Evolutionary conservation across 23 red algal genomes (phyloP), one percentile per base, ranked within the genome.

Genomic region (Agarophyton chilense): DNA sequence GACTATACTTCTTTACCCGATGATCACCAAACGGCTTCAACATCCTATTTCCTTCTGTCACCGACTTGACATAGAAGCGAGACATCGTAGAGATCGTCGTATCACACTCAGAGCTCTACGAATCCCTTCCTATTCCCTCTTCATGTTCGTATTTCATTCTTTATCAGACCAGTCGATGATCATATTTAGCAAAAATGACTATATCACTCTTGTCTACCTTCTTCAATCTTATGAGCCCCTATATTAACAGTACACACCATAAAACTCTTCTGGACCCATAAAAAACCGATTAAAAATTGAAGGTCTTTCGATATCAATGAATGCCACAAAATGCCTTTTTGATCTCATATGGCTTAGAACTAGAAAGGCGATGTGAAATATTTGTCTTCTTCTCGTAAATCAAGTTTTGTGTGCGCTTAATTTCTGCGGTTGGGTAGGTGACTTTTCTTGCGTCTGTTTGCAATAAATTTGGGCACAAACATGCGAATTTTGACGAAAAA

Each of bases 111-210:
- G n/a, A n/a, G n/a, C n/a, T n/a, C n/a, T n/a, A n/a, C n/a, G n/a
- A n/a, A n/a, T n/a, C n/a, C 50, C 50, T 13, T 53, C 50, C 11
- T 13, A 53, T 39, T 46, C 0, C 45, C 42, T 0, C 10, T 81
- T 82, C 62, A 55, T 61, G 28, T 44, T 12, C 5, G 2, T 82
- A 62, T 65, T 61, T 10, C 31, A 82, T n/a, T 65, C 52, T 12
- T n/a, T 65, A 34, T 82, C 1, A 14, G 57, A 82, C 34, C 54
- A 82, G 36, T 82, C 78, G 14, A 41, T 82, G 36, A 82, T 82
- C 21, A 41, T 25, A 36, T 28, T 61, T 18, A 82, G 50, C 7
- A n/a, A 51, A 29, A 41, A 62, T 16, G 52, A 82, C 1, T 51
- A 62, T 24, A 34, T 22, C 21, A 52, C 78, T 32, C 62, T 82